Percentiles rank a stretch among this genome's conserved stretches.
Evolutionary conservation across 2,329 filamentous ascomycete species (phyloP).

Genomic region (Trichoderma simmonsii): DNA sequence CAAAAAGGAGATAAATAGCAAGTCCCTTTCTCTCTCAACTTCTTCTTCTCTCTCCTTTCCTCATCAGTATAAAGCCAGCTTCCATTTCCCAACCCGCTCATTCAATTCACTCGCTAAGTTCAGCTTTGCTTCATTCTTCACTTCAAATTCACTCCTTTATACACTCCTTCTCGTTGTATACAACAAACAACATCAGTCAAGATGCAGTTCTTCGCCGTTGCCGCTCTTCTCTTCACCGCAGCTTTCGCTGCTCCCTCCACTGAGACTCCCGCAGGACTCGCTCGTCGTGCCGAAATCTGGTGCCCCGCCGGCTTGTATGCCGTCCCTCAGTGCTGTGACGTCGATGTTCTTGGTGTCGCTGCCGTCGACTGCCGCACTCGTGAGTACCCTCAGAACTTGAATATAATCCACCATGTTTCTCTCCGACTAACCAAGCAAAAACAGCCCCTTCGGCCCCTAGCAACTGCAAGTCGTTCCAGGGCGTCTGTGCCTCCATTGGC

Average conservation of each 20-base stretch:
- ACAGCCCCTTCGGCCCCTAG: not conserved
- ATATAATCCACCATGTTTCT: not conserved
- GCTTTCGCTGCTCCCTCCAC: constrained; percentile 10
- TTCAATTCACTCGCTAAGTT: constrained; percentile 9
- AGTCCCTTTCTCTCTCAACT: not conserved
- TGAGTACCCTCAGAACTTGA: not conserved
- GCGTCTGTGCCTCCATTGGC: not conserved
- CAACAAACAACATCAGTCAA: not conserved
- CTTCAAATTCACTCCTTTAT: not conserved
- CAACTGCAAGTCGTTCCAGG: constrained; percentile 1
- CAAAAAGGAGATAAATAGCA: constrained; percentile 15
- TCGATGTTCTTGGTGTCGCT: constrained; percentile 13
- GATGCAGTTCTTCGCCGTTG: constrained; percentile 19
- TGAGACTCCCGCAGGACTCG: not conserved
- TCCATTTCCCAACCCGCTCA: not conserved
- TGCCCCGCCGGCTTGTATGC: constrained; percentile 14
- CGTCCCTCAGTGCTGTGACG: constrained; percentile 16
- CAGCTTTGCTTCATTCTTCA: not conserved
- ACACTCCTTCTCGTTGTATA: not conserved
- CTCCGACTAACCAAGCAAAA: not conserved
- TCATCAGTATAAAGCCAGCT: not conserved
- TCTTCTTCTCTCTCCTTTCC: not conserved
- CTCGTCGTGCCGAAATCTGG: not conserved
- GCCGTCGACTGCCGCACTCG: constrained; percentile 15
- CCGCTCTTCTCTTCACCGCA: constrained; percentile 18